Base-by-base conservation (phyloP, 2,329 filamentous ascomycete species). In the Thyridium curvatum region DNA sequence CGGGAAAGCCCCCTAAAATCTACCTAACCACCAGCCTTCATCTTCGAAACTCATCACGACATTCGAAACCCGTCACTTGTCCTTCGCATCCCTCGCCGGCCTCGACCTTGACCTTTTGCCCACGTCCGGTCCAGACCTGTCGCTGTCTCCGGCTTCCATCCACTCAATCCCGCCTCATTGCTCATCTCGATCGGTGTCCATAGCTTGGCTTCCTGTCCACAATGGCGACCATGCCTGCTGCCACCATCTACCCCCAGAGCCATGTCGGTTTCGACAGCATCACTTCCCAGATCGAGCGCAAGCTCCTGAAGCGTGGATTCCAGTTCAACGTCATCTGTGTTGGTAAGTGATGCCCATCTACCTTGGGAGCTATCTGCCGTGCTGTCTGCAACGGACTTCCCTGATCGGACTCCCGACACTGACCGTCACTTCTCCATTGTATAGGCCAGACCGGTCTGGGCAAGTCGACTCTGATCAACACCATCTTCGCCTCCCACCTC, bases 231-330 rank as follows among this genome's bases (percentile, higher is more conserved):
- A 83, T 85, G 78, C 79, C 83, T 57, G 62, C 81, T 60, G 71
- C 79, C 58, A 80, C 80, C 59, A 79, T 84, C 64, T 93, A 87
- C 69, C 93, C 93, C 60, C 84, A 93, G 66, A 94, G 84, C 84
- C 93, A 97, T 77, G 93, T 98, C 67, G 93, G 93, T 80, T 98
- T 98, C 75, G 93, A 98, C 76, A 96, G 89, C 75, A 98, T 98
- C 77, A 98, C 93, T 56, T 89, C 84, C 53, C 93, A 98, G 77
- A 98, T 98, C 58, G 93, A 98, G 83, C 86, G 87, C 74, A 98
- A 98, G 84, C 84, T 97, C 63, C 69, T 98, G 72, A 98, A 98
- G 80, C 89, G 93, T 71, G 93, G 93, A 57, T 98, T 98, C 71
- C 93, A 98, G 71, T 98, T 98, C 82, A 98, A 26, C 42, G 43